These are phyloP conservation scores for Fusarium sp. DNA, from an alignment of 2,329 filamentous ascomycete genomes.

Conservation along the genomic window DNA sequence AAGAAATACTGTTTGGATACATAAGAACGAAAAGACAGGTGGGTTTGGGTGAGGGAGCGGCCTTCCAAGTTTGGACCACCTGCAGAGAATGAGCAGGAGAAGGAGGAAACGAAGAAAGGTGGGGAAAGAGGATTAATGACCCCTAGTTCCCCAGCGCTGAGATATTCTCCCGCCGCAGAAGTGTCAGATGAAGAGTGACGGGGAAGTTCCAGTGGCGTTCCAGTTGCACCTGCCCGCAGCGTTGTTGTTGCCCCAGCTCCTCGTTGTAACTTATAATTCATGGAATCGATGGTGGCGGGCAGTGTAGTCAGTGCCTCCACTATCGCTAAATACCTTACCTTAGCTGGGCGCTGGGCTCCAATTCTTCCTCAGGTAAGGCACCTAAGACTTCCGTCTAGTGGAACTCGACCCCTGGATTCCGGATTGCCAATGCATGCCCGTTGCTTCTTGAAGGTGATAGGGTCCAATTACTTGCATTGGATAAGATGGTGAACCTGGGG, in stretches of 20 bases:
- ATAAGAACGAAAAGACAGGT: conserved; percentile 24
- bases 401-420: conserved; percentile 19
- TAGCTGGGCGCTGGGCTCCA: conserved; percentile 4
- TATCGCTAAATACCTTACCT: neutral
- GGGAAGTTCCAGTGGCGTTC: conserved; percentile 28
- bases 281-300: neutral
- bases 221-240: conserved; percentile 3
- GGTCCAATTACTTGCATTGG: conserved; percentile 24
- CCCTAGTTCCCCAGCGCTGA: conserved; percentile 29
- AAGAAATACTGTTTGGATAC: conserved; percentile 23
- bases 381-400: conserved; percentile 20
- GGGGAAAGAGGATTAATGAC: conserved; percentile 38
- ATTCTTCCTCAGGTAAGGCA: conserved; percentile 32
- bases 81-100: conserved; percentile 32
- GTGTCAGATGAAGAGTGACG: conserved; percentile 26
- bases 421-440: conserved; percentile 4
- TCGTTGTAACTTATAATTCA: neutral
- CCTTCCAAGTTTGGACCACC: conserved; percentile 25
- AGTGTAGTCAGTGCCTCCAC: conserved; percentile 15
- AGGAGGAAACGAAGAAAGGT: conserved; percentile 38
- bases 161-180: conserved; percentile 22
- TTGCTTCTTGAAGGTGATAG: neutral
- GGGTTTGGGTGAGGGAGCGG: conserved; percentile 25
- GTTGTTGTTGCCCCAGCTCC: neutral
- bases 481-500: neutral